A percentile compares a stretch with the other conserved stretches of the same genome.
These are phyloP conservation scores for Agrostemma githago DNA, from an alignment of 148 eudicot species.

Conservation along the genomic window DNA sequence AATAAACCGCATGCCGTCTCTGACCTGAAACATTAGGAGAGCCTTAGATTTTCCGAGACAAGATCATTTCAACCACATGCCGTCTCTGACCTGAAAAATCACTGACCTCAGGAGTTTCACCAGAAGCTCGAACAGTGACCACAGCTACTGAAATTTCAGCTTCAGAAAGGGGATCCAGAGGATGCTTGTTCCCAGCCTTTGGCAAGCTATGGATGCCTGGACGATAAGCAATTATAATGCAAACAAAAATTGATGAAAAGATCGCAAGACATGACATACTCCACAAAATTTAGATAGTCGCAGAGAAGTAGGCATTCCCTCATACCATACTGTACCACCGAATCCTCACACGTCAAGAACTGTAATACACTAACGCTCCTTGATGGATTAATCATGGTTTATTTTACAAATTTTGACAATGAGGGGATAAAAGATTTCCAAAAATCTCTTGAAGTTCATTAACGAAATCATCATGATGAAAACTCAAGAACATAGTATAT, in stretches of 20 bases:
- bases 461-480: no score
- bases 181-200: slow-evolving; percentile 59
- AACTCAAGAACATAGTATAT: no score
- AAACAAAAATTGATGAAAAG: neutral
- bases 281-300: neutral
- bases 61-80: neutral
- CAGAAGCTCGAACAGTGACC: slow-evolving; percentile 74
- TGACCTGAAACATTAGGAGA: slow-evolving; percentile 33
- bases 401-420: no score
- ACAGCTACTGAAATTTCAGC: slow-evolving; percentile 75
- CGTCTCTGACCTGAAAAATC: no score
- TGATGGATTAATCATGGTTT: no score
- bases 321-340: neutral
- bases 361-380: no score
- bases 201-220: slow-evolving; percentile 41
- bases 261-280: neutral
- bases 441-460: no score
- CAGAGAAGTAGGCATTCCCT: neutral
- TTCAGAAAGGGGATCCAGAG: slow-evolving; percentile 65
- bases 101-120: slow-evolving; percentile 68
- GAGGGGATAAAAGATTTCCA: no score
- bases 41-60: neutral
- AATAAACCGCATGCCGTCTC: slow-evolving; percentile 77
- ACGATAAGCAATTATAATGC: neutral
- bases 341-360: no score